A percentile compares a stretch with the other conserved stretches of the same genome.
These are phyloP conservation scores for Fusarium praegraminearum DNA, from an alignment of 2,329 filamentous ascomycete genomes.

Conservation along the genomic window DNA sequence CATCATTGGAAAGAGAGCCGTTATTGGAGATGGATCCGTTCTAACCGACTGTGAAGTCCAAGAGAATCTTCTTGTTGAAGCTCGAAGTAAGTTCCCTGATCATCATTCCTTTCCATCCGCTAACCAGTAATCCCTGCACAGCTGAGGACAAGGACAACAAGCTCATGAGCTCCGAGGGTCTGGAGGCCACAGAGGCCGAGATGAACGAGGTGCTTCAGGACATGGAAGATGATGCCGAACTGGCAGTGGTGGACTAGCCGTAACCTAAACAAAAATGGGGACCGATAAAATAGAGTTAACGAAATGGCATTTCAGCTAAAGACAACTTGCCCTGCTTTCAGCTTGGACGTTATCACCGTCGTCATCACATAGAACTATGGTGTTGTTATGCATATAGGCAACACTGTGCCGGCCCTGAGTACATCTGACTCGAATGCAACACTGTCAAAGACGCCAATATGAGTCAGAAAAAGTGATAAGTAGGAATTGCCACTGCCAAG, in stretches of 20 bases:
- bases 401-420: background rate
- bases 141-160: conserved; percentile 76
- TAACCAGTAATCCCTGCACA: conserved; percentile 49
- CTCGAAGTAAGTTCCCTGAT: conserved; percentile 69
- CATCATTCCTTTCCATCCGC: conserved; percentile 5
- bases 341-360: background rate
- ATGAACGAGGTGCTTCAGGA: conserved; percentile 65
- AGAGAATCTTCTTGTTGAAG: conserved; percentile 86
- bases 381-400: background rate
- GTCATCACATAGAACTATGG: background rate
- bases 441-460: conserved; percentile 1
- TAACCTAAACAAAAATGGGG: conserved; percentile 17
- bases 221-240: conserved; percentile 53
- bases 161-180: conserved; percentile 74
- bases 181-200: conserved; percentile 73
- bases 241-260: conserved; percentile 43
- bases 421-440: background rate
- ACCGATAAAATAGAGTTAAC: conserved; percentile 19
- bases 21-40: conserved; percentile 84
- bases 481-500: conserved; percentile 3
- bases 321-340: conserved; percentile 3
- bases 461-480: conserved; percentile 16
- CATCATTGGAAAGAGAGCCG: conserved; percentile 83
- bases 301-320: background rate
- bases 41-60: conserved; percentile 93